Evolutionary conservation across 768 basidiomycete species (phyloP), one percentile per base, ranked within the genome.

Genomic region (Mycena haematopus): DNA sequence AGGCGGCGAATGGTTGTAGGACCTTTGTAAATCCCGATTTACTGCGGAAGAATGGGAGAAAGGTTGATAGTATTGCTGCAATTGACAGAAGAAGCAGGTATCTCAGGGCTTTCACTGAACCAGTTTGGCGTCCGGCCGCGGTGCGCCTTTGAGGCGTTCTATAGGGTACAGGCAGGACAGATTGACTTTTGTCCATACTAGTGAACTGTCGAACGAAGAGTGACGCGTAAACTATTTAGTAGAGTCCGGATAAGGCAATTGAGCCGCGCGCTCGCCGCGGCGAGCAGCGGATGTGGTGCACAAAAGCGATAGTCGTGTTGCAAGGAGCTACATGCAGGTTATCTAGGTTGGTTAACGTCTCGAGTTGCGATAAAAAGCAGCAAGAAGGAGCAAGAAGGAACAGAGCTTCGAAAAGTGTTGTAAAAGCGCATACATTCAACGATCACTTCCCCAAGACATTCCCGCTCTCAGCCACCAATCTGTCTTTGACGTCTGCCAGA

Each of bases 391-490:
- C 44, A 45, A 13, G n/a, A n/a, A n/a, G n/a, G n/a, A n/a, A n/a
- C n/a, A 45, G 21, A 10, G 11, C 44, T 45, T 35, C 6, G 31
- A 46, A 42, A 42, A n/a, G n/a, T 11, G 14, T 31, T 31, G 21
- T 13, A 35, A 31, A n/a, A 56, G 22, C 45, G 29, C 36, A 38
- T 14, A 50, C 22, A 19, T 15, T 29, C 11, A 13, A 2, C 49
- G 24, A 21, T 49, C 35, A 60, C 67, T 65, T 22, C 15, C 74
- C 74, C 8, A 81, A 65, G 8, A 81, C 76, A 54, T 68, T 74
- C 31, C 76, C 75, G 22, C 79, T 79, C 36, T 84, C 78, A 3
- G 76, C 69, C 31, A 85, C 75, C 44, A 84, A 57, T 60, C 72
- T 72, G 31, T 74, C 70, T 62, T 74, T 77, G 5, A 75, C 79